These are phyloP conservation scores for Pinus albicaulis DNA, from an alignment of 75 land plant genomes.

Conservation along the genomic window DNA sequence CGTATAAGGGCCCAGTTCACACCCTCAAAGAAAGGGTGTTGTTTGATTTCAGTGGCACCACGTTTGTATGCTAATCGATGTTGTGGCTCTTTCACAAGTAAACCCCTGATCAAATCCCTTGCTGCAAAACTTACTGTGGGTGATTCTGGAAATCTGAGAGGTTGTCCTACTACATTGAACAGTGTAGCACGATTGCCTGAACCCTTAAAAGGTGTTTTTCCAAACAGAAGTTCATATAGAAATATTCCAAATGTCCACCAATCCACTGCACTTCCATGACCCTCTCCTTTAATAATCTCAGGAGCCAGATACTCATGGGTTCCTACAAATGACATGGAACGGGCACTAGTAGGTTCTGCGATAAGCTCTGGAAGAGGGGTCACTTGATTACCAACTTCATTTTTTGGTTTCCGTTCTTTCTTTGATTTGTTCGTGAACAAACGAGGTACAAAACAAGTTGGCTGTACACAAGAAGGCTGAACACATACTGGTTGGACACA, in stretches of 20 bases:
- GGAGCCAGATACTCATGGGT: conserved; percentile 87
- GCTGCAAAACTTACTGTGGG: conserved; percentile 74
- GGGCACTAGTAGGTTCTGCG: conserved; percentile 82
- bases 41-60: conserved; percentile 80
- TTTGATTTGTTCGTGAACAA: conserved; percentile 29
- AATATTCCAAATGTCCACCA: conserved; percentile 96
- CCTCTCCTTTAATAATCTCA: conserved; percentile 84
- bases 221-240: conserved; percentile 71
- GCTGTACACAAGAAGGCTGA: conserved; percentile 30
- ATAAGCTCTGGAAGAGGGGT: conserved; percentile 70
- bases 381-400: conserved; percentile 61
- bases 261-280: conserved; percentile 95
- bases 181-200: conserved; percentile 87
- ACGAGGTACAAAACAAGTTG: conserved; percentile 60
- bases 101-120: conserved; percentile 66
- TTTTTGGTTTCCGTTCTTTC: conserved; percentile 58
- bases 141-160: conserved; percentile 65
- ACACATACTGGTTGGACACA: conserved; percentile 60
- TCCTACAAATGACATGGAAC: conserved; percentile 93
- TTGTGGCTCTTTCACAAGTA: conserved; percentile 75
- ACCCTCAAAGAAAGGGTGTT: conserved; percentile 79
- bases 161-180: conserved; percentile 71
- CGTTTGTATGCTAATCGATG: conserved; percentile 57
- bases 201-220: conserved; percentile 81
- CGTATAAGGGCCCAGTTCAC: conserved; percentile 81